Evolutionary conservation across 169 alveolate species (phyloP), one percentile per base, ranked within the genome.

Genomic region (Cryptosporidium ubiquitum): DNA sequence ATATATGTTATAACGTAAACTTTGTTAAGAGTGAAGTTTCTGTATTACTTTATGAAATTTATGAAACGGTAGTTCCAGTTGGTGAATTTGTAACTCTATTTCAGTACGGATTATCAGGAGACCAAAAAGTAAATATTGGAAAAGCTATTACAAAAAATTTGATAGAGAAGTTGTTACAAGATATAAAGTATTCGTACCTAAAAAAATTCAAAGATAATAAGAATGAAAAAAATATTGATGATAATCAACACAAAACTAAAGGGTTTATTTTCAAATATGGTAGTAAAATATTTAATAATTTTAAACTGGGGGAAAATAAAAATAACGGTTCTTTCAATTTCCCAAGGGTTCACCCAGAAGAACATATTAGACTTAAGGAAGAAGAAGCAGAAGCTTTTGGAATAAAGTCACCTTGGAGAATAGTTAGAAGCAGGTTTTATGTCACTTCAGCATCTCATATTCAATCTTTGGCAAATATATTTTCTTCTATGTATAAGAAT

Each of bases 371-470:
- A 16, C 93, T 95, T 68, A 91, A 92, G 75, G 95, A 92, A 71
- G 94, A 93, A 39, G 97, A 95, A 58, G 97, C 97, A n/a, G 84
- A 93, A 37, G 86, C 94, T 35, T 66, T 94, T 84, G 97, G 97
- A 68, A 93, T 94, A 55, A 92, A 94, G 20, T 86, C 95, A 31
- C 96, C 96, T 12, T 94, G 96, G 94, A 93, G 96, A 35, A 94
- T 94, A 93, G 97, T 96, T 66, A 93, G 97, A 20, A 94, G 97
- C 44, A 86, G 98, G 29, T 95, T 93, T 92, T 96, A 96, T 89
- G 97, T 95, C 14, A 94, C 98, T 6, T 94, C 97, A 20, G 97
- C 98, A 20, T 94, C 96, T 2, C 96, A 94, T 71, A 86, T 96
- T 86, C 91, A 94, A 68, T 92, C 95, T 2, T 85, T 95, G 12